phyloP scores from a whole-genome alignment of 495 filamentous ascomycete species.

The Extremus antarcticus region DNA sequence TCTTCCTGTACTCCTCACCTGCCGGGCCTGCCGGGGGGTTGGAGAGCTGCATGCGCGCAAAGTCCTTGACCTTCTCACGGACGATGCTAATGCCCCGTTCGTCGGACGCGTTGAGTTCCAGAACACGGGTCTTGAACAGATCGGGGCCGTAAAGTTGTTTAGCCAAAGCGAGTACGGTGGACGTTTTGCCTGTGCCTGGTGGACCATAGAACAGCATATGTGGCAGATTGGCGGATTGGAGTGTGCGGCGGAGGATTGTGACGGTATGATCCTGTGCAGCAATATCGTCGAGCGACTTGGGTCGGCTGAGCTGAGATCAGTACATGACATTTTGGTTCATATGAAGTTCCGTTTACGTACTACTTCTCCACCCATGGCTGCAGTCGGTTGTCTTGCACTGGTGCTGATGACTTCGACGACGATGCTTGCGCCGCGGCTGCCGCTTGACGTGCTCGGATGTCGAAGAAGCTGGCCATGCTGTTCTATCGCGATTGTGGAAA shows the following conservation, averaged over 20 bases:
- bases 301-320: slow-evolving; percentile 50
- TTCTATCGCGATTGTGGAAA: background rate
- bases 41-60: slow-evolving; percentile 86
- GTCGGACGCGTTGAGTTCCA: slow-evolving; percentile 97
- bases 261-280: slow-evolving; percentile 97
- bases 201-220: slow-evolving; percentile 99
- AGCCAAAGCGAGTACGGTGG: slow-evolving; percentile 88
- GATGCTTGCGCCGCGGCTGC: slow-evolving; percentile 50
- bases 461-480: slow-evolving; percentile 77
- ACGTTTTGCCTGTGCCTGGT: slow-evolving; percentile 97
- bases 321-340: too few relatives aligned
- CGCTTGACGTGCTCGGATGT: slow-evolving; percentile 82
- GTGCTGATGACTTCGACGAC: slow-evolving; percentile 43
- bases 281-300: slow-evolving; percentile 86
- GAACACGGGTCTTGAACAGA: slow-evolving; percentile 82
- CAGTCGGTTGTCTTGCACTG: slow-evolving; percentile 52
- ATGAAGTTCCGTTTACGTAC: slow-evolving; percentile 39
- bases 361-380: slow-evolving; percentile 99
- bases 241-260: slow-evolving; percentile 76
- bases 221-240: slow-evolving; percentile 92
- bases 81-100: slow-evolving; percentile 96
- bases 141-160: slow-evolving; percentile 97
- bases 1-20: slow-evolving; percentile 51
- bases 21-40: slow-evolving; percentile 51
- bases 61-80: slow-evolving; percentile 97